A percentile compares a stretch with the other conserved stretches of the same genome.
Conservation (phyloP, 495 filamentous ascomycete species). For the Penicilliopsis zonata region DNA sequence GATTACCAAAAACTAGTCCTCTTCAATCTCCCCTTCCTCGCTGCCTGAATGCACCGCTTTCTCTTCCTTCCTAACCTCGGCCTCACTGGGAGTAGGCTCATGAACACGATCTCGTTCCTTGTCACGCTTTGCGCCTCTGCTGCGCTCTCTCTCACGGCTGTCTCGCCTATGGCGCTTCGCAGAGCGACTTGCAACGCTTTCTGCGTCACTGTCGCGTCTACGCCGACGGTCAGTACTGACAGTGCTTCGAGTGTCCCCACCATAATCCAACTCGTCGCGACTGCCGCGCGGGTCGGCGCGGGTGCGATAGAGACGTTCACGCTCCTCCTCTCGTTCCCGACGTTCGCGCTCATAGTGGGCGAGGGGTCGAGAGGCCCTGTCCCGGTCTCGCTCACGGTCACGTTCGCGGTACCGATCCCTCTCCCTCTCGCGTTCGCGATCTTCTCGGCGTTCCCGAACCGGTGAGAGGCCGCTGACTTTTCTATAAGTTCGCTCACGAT, state of each 20-base stretch:
- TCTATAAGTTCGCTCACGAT: slow-evolving; percentile 77
- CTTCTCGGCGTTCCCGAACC: slow-evolving; percentile 38
- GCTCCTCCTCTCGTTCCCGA: slow-evolving; percentile 71
- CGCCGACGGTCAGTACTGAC: slow-evolving; percentile 43
- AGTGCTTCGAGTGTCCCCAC: slow-evolving; percentile 58
- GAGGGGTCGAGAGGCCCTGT: slow-evolving; percentile 31
- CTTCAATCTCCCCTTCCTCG: slow-evolving; percentile 97
- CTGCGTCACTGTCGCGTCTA: slow-evolving; percentile 63
- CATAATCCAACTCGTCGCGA: slow-evolving; percentile 78
- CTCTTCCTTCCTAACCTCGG: slow-evolving; percentile 46
- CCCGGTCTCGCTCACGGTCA: slow-evolving; percentile 41
- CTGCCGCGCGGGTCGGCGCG: slow-evolving; percentile 64
- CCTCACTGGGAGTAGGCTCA: slow-evolving; percentile 36
- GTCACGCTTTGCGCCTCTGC: slow-evolving; percentile 51
- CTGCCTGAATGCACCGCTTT: slow-evolving; percentile 69
- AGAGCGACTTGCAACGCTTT: slow-evolving; percentile 53
- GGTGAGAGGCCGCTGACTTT: slow-evolving; percentile 55
- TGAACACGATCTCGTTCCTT: slow-evolving; percentile 45
- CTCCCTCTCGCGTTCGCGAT: slow-evolving; percentile 41
- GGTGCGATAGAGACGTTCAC: slow-evolving; percentile 72
- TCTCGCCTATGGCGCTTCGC: slow-evolving; percentile 33
- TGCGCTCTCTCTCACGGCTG: slow-evolving; percentile 32
- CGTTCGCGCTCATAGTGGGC: slow-evolving; percentile 60
- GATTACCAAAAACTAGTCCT: slow-evolving; percentile 60
- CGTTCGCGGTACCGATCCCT: slow-evolving; percentile 29